phyloP scores from a whole-genome alignment of 805 yeast genomes.

The Blastobotrys parvus region DNA sequence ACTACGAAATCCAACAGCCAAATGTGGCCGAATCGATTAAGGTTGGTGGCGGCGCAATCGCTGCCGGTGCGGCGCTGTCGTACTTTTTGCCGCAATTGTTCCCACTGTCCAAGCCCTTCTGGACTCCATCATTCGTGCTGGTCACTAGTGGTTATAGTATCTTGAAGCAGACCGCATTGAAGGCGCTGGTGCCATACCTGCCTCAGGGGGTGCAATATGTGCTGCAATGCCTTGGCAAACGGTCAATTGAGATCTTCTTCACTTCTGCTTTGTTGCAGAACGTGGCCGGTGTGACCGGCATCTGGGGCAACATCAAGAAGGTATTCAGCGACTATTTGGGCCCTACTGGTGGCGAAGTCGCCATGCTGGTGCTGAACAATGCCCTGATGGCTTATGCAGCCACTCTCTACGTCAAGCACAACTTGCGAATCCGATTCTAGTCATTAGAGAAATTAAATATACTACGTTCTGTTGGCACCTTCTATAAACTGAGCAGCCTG shows the following conservation, averaged over 20 bases:
- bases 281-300: slow-evolving; percentile 4
- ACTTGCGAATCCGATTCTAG: slow-evolving; percentile 9
- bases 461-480: slow-evolving; percentile 30
- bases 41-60: slow-evolving; percentile 22
- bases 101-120: slow-evolving; percentile 31
- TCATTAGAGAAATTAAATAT: background rate
- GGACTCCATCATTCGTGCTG: slow-evolving; percentile 31
- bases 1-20: slow-evolving; percentile 21
- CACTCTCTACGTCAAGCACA: slow-evolving; percentile 11
- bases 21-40: slow-evolving; percentile 18
- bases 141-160: slow-evolving; percentile 27
- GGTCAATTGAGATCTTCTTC: slow-evolving; percentile 27
- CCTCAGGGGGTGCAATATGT: slow-evolving; percentile 16
- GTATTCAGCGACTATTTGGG: slow-evolving; percentile 13
- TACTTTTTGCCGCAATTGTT: slow-evolving; percentile 23
- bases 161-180: slow-evolving; percentile 22
- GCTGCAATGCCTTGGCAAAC: slow-evolving; percentile 23
- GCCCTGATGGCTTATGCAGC: slow-evolving; percentile 16
- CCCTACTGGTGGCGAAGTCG: slow-evolving; percentile 13
- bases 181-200: slow-evolving; percentile 19
- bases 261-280: slow-evolving; percentile 17
- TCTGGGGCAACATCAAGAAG: slow-evolving; percentile 5
- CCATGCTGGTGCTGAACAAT: slow-evolving; percentile 11
- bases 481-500: slow-evolving; percentile 82
- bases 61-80: slow-evolving; percentile 22